Evolutionary conservation across 768 basidiomycete genomes (phyloP), one percentile per base, ranked within the genome.

Genomic region (Lepiota subincarnata): DNA sequence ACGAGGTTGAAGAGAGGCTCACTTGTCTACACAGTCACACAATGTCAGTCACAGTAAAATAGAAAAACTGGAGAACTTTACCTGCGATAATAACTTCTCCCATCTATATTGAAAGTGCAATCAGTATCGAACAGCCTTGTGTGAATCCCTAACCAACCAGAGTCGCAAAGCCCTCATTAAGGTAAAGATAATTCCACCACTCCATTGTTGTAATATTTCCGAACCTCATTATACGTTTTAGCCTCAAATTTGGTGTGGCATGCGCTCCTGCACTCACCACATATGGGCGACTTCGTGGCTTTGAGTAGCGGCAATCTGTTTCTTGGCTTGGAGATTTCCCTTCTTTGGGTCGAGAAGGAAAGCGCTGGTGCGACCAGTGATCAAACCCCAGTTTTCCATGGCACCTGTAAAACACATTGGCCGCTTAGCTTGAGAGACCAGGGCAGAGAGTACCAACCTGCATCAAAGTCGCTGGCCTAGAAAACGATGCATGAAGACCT

Each of bases 351-450:
- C 89, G 56, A 89, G 77, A 39, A 96, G 70, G 65, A 91, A 88
- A 3, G 84, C 87, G 38, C 75, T 82, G 0, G 92, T 94, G 40
- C 94, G 75, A 16, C 94, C 95, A 12, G 88, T 95, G 64, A 97
- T 97, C 53, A 96, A 72, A 22, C 90, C 92, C 89, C 89, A 93
- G 67, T 93, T 94, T 69, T 97, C 95, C 94, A 95, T 94, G 4
- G 88, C 87, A 55, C 86, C 81, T 74, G 60, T n/a, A 48, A 28
- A 52, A 39, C 41, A 28, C 53, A 52, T 51, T 18, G 19, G 43
- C 44, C 4, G 24, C 34, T n/a, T 50, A 18, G 4, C 19, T 42
- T n/a, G 16, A 12, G 42, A 40, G 38, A 49, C n/a, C 24, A n/a
- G 10, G 1, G 20, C 8, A n/a, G 35, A 26, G 37, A 28, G 14